Conservation (phyloP, 306 rosid genomes). For the Sindora glabra region DNA sequence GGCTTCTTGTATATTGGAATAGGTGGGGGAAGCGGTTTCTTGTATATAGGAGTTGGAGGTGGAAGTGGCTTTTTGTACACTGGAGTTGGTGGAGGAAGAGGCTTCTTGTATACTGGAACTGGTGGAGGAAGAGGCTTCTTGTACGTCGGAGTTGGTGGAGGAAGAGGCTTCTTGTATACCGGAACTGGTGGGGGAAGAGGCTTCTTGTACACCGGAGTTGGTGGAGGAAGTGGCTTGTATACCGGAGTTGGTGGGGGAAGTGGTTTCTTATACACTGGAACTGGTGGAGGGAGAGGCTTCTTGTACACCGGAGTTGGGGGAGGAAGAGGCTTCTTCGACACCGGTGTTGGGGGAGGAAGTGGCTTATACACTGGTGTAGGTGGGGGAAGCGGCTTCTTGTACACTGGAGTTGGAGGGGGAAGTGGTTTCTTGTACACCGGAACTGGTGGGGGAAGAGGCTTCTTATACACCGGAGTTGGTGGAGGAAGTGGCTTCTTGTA, state of each 20-base stretch:
- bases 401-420: not conserved
- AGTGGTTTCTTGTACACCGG: slow-evolving; percentile 16
- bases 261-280: no score
- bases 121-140: slow-evolving; percentile 4
- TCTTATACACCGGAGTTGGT: not conserved
- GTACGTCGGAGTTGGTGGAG: no score
- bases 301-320: not conserved
- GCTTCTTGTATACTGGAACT: not conserved
- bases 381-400: slow-evolving; percentile 1
- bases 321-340: not conserved
- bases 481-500: no score
- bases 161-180: no score
- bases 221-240: no score
- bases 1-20: slow-evolving; percentile 16
- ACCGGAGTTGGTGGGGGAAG: no score
- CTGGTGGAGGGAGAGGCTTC: slow-evolving; percentile 27
- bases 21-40: not conserved
- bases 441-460: slow-evolving; percentile 22
- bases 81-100: not conserved
- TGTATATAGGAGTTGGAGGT: not conserved
- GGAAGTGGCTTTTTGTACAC: not conserved
- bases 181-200: no score
- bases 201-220: no score
- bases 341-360: slow-evolving; percentile 5
- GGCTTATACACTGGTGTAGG: not conserved